Base-by-base conservation (phyloP, 495 filamentous ascomycete genomes). In the Neohortaea acidophila region DNA sequence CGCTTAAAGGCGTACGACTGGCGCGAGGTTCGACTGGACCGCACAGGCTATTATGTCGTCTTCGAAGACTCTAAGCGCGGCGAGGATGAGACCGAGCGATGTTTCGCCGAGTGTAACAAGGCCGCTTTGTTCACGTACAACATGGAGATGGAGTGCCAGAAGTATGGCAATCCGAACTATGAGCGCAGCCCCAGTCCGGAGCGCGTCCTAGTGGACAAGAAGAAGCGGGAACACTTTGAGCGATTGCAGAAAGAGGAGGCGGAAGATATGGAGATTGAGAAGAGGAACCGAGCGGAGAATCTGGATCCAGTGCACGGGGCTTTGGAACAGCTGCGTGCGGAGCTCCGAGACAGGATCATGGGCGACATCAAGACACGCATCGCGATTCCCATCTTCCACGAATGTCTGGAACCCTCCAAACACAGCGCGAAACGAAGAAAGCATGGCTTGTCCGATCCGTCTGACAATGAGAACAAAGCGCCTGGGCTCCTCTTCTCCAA, bases 261-360 rank as follows among this genome's bases (percentile, higher is more conserved):
- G 38, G 56, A 71, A 28, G 84, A 92, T 48, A 49, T 84, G 14
- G 83, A 92, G 43, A 78, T 86, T 48, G 85, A 94, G 51, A 93
- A 84, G 55, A 75, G 70, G 44, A 75, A 84, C 42, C 63, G 86
- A 31, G 86, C 84, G 1, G 69, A 73, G 47, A 76, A 85, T 45
- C 66, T 93, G 36, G 87, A 97, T 52, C 84, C 87, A 26, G 79
- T 83, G n/a, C 62, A 65, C 14, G 86, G 82, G 49, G 83, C 89
- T 26, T 59, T 81, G 14, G 73, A 84, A 22, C 70, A 79, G 35
- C 67, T 94, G 12, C 69, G 75, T 32, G 70, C 70, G n/a, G 85
- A 94, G 52, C 63, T 96, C 53, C 77, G 69, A 41, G 75, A 84
- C 49, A 84, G 86, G 54, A 59, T 99, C 14, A 67, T 96, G 36